Evolutionary conservation across 768 basidiomycete species (phyloP), one percentile per base, ranked within the genome.

Genomic region (Pisolithus marmoratus): DNA sequence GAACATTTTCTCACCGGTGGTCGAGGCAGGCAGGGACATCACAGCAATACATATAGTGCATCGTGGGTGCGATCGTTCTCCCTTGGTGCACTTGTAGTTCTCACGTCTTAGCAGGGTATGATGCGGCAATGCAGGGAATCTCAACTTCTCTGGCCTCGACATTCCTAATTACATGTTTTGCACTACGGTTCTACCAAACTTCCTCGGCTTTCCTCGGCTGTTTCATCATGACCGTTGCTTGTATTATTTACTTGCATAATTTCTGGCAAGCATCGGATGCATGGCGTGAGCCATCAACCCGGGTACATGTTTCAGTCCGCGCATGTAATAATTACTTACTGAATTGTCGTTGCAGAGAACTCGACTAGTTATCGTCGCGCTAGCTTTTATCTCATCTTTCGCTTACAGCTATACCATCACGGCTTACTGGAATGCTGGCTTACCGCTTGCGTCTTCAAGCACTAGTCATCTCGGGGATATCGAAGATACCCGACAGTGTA

Each of bases 71-170:
- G 24, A n/a, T 34, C 20, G 2, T 24, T 42, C 20, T 3, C 36
- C 46, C 49, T 19, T 31, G 38, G 27, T 20, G 20, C 50, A 17
- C 12, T 34, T 26, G 9, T 5, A 12, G 2, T 5, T 50, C 26
- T 52, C 43, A 49, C 46, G 11, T 14, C n/a, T 29, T 38, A 23
- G 12, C 36, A 74, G 74, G 63, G 36, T 61, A 65, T 47, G 66
- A 64, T 48, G 63, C 67, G 19, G 53, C 63, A 27, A 51, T 50
- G 3, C 63, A 64, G 47, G 64, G 64, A 15, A 58, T 67, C 19
- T 38, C 63, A 23, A 52, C 55, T 37, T 54, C 60, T 19, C 48
- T 63, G 22, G 53, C 61, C 34, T 54, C 63, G 17, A 60, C 60
- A 3, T 22, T 66, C 8, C 45, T 57, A 22, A 50, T 65, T 46